These are phyloP conservation scores for Spathaspora hagerdaliae DNA, from an alignment of 805 yeast species.

Conservation along the genomic window DNA sequence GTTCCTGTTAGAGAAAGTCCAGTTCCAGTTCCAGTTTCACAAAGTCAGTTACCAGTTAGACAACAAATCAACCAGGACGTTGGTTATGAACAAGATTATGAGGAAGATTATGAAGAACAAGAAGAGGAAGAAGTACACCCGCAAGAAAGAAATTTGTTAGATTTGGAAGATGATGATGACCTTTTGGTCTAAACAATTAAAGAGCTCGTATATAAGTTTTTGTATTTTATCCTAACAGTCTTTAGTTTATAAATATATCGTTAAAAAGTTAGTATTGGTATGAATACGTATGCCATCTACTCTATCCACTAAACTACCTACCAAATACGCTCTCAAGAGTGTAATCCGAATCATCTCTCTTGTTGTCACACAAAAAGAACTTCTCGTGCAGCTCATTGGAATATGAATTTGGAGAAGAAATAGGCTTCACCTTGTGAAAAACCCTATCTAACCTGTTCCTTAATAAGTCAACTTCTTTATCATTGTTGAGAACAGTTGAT, in stretches of 20 bases:
- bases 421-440: conserved; percentile 20
- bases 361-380: no score
- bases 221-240: no score
- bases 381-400: no score
- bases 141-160: neutral
- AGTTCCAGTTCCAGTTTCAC: neutral
- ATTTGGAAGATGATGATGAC: neutral
- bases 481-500: conserved; percentile 18
- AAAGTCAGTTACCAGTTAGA: neutral
- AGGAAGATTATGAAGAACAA: conserved; percentile 14
- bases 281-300: no score
- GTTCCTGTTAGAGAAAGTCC: neutral
- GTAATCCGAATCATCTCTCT: no score
- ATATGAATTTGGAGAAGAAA: no score
- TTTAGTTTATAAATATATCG: no score
- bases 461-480: conserved; percentile 26
- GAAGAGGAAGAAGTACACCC: conserved; percentile 2
- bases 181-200: no score
- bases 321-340: no score
- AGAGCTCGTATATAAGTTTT: no score
- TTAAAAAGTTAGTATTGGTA: no score
- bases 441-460: conserved; percentile 18
- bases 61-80: neutral
- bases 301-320: no score
- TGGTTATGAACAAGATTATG: conserved; percentile 18